Evolutionary conservation across 192 early-diverging fungal genomes (phyloP), one percentile per base, ranked within the genome.

Genomic region (Spinellus fusiger): DNA sequence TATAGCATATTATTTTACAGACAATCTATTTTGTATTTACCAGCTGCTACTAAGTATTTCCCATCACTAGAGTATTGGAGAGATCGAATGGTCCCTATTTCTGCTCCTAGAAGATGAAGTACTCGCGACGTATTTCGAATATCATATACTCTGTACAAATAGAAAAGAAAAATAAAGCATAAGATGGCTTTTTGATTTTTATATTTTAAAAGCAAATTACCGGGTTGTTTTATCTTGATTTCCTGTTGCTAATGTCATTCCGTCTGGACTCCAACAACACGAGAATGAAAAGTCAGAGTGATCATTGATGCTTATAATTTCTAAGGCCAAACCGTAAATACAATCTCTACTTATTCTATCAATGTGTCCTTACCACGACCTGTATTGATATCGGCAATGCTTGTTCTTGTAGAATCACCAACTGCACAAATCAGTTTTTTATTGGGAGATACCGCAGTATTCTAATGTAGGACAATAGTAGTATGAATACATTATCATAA

Each of bases 261-360:
- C 80, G 60, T 71, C 73, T 0, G 86, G 83, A 35, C 73, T 79
- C 80, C 80, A 89, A 13, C 76, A 77, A 65, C 87, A 89, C 8
- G 87, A 72, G 66, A 89, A 89, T 5, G 84, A 86, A 61, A 73
- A 86, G 51, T 86, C 87, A 38, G 75, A 62, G 59, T 89, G 87
- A 1, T 86, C 87, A 4, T 65, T 67, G 9, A 89, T 57, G 6
- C 49, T 49, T 15, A 44, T 49, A n/a, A 77, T 64, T 12, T 40
- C 73, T 54, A 56, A 40, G 23, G 44, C 40, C 5, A 46, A 29
- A 65, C 37, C 26, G n/a, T 26, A n/a, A 0, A 16, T 23, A 58
- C 8, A 22, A 5, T n/a, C 5, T 12, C 13, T 40, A 44, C 38
- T 4, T 7, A 23, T 53, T 35, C 6, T 40, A 26, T 54, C 29